A percentile compares a stretch with the other conserved stretches of the same genome.
phyloP scores from a whole-genome alignment of 805 yeast species.

The Cyberlindnera maritima region DNA sequence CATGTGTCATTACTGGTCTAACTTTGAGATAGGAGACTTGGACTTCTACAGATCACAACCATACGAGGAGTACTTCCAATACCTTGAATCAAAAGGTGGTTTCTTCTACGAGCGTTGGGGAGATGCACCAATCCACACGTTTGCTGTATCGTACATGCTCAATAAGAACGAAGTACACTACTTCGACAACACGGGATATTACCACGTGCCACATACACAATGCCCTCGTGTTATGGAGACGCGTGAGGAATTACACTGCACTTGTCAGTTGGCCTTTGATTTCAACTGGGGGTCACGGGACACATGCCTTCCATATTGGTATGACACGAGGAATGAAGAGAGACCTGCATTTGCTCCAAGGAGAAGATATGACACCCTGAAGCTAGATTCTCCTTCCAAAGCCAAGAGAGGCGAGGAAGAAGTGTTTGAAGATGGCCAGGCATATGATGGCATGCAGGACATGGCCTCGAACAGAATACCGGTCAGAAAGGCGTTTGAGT shows the following conservation, averaged over 20 bases:
- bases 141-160: conserved; percentile 64
- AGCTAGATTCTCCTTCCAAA: background rate
- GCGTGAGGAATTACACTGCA: conserved; percentile 47
- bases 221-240: conserved; percentile 50
- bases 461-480: background rate
- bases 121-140: conserved; percentile 87
- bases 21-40: conserved; percentile 72
- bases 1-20: conserved; percentile 81
- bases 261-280: conserved; percentile 40
- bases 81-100: conserved; percentile 68
- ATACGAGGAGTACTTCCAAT: conserved; percentile 58
- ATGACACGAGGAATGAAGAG: conserved; percentile 15
- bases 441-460: background rate
- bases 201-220: conserved; percentile 57
- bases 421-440: background rate
- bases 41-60: conserved; percentile 60
- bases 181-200: conserved; percentile 74
- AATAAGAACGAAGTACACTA: conserved; percentile 59
- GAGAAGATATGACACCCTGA: conserved; percentile 8
- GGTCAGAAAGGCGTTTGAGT: background rate
- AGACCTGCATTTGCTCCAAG: conserved; percentile 23
- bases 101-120: conserved; percentile 92
- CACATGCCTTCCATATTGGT: conserved; percentile 25
- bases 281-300: conserved; percentile 27
- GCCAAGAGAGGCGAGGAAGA: background rate